Evolutionary conservation across 2,329 filamentous ascomycete species (phyloP), one percentile per base, ranked within the genome.

Genomic region (Cercospora janseana): DNA sequence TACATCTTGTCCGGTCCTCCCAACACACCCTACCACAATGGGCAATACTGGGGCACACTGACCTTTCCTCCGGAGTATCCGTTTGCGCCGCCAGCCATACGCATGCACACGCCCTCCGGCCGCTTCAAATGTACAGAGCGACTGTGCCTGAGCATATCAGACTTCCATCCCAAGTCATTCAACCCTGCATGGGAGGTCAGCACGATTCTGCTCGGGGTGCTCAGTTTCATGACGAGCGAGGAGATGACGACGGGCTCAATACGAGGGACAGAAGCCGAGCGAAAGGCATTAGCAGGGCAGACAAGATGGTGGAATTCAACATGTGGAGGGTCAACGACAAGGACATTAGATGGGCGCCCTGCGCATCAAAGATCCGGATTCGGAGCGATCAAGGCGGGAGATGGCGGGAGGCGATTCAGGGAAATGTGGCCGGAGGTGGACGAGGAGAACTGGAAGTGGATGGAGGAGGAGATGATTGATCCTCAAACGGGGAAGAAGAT

Each of bases 121-220:
- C 88, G 93, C 66, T 98, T 98, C 74, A 89, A 95, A 69, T 89
- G 91, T 2, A 93, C 87, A 1, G 91, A 89, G 10, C 82, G 93
- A 42, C 82, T 98, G 16, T 98, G 93, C 66, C 85, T 98, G 40
- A 94, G 88, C 66, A 98, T 98, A 64, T 92, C 86, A 63, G 93
- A 98, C 68, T 98, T 97, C 72, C 93, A 98, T 68, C 93, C 93
- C 3, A 95, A 95, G 70, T 92, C 87, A 21, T 98, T 97, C 77
- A 98, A 98, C 69, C 93, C 93, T 2, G 91, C 93, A 1, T 98
- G 93, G 93, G 92, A 95, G 66, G 93, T 98, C 6, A 92, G 87
- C 47, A 98, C 93, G 0, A 98, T 98, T 58, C 76, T 98, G 12
- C 94, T 95, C 48, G 93, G 93, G 7, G 80, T 98, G 21, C 76